Percentiles rank a stretch among this genome's conserved stretches.
phyloP scores from a whole-genome alignment of 192 early-diverging fungal genomes.

The Coemansia sp. region DNA sequence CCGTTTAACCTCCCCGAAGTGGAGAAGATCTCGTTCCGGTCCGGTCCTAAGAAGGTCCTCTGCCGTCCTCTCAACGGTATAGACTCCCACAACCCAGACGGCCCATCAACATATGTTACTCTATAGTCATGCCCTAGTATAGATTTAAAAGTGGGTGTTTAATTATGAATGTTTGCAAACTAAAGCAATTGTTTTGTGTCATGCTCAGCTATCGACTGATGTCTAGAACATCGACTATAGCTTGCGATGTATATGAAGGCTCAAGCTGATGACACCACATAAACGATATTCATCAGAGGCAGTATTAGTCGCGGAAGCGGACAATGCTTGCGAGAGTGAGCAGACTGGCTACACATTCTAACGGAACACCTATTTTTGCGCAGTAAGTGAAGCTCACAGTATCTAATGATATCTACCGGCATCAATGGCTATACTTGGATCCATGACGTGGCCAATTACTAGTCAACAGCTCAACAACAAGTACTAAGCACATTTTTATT shows the following conservation, averaged over 20 bases:
- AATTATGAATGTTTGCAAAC: neutral
- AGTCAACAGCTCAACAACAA: neutral
- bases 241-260: too few species aligned
- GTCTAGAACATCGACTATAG: neutral
- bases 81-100: slow-evolving; percentile 27
- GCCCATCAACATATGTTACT: slow-evolving; percentile 18
- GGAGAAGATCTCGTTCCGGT: slow-evolving; percentile 16
- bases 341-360: too few species aligned
- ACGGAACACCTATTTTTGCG: neutral
- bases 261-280: neutral
- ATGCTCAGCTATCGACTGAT: neutral
- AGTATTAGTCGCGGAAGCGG: neutral
- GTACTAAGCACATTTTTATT: too few species aligned
- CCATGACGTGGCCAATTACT: neutral
- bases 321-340: too few species aligned
- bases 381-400: neutral
- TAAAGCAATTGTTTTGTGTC: neutral
- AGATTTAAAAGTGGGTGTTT: neutral
- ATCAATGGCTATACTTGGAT: neutral
- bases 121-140: neutral
- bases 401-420: neutral
- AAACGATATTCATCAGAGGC: neutral
- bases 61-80: slow-evolving; percentile 38
- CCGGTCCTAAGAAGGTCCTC: slow-evolving; percentile 31
- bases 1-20: slow-evolving; percentile 10